These are phyloP conservation scores for Mycosarcoma mackinlayi DNA, from an alignment of 1,284 basidiomycete species.

Conservation along the genomic window DNA sequence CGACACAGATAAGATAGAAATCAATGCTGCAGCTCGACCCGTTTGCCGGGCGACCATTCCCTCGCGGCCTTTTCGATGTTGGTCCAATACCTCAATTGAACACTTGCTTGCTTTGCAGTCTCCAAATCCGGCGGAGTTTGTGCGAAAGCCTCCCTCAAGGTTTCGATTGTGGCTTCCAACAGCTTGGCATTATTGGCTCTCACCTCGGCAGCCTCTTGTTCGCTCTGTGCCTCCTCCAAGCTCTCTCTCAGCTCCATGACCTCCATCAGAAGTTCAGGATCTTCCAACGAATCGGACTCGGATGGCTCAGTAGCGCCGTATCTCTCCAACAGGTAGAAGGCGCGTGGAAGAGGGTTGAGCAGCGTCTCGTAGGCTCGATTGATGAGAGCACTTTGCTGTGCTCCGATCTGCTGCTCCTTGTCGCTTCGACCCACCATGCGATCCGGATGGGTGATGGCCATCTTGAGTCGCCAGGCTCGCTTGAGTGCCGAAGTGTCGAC, in stretches of 20 bases:
- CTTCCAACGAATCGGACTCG: constrained; percentile 59
- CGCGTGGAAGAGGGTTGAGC: constrained; percentile 54
- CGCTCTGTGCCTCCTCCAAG: constrained; percentile 54
- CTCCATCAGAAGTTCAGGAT: constrained; percentile 63
- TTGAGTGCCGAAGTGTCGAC: constrained; percentile 56
- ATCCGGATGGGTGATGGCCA: constrained; percentile 64
- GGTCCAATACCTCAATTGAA: constrained; percentile 65
- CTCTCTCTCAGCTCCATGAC: constrained; percentile 65
- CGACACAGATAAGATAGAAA: no score
- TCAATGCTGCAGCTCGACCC: constrained; percentile 61
- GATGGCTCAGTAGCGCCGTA: constrained; percentile 30
- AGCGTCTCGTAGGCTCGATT: constrained; percentile 67
- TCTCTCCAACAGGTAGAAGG: constrained; percentile 58
- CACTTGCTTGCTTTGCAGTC: constrained; percentile 42
- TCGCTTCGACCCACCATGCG: constrained; percentile 56
- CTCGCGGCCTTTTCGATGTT: constrained; percentile 65
- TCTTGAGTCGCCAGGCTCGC: constrained; percentile 56
- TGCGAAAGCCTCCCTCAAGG: constrained; percentile 51
- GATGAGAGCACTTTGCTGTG: constrained; percentile 61
- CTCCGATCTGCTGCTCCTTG: constrained; percentile 61
- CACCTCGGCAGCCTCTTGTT: constrained; percentile 56
- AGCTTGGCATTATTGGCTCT: constrained; percentile 43
- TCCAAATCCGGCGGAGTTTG: constrained; percentile 40
- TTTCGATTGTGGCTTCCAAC: constrained; percentile 36
- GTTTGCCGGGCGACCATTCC: constrained; percentile 63